phyloP scores from a whole-genome alignment of 495 filamentous ascomycete genomes.

The Lindgomyces ingoldianus region DNA sequence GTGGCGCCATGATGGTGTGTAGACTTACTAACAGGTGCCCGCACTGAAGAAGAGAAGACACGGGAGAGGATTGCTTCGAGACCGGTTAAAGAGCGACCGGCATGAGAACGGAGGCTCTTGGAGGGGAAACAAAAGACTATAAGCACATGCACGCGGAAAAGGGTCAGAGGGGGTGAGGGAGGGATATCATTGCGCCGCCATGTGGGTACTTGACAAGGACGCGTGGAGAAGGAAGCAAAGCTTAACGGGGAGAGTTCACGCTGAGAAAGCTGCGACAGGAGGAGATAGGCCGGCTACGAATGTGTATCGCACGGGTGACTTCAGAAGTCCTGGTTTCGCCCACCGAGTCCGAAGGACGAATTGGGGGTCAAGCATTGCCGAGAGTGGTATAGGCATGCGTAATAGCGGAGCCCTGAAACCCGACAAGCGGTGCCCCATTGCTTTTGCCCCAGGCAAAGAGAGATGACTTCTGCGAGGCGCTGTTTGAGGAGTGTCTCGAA shows the following conservation, averaged over 20 bases:
- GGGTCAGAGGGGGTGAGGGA: slow-evolving; percentile 20
- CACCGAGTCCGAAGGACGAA: not conserved
- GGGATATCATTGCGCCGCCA: slow-evolving; percentile 34
- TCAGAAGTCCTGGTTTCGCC: slow-evolving; percentile 18
- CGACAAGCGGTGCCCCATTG: slow-evolving; percentile 2
- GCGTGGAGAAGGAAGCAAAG: slow-evolving; percentile 28
- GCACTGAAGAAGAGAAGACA: slow-evolving; percentile 39
- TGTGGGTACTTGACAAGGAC: slow-evolving; percentile 27
- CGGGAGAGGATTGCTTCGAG: slow-evolving; percentile 20
- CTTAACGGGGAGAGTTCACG: slow-evolving; percentile 22
- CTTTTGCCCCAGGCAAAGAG: slow-evolving; percentile 15
- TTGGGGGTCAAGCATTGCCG: slow-evolving; percentile 2
- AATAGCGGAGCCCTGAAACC: slow-evolving; percentile 26
- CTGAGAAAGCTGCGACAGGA: slow-evolving; percentile 34
- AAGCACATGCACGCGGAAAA: slow-evolving; percentile 33
- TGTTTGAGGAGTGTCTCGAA: slow-evolving; percentile 33
- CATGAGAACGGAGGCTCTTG: slow-evolving; percentile 39
- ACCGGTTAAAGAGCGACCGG: slow-evolving; percentile 39
- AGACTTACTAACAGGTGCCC: slow-evolving; percentile 36
- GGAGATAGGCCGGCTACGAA: slow-evolving; percentile 25
- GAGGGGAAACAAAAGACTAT: slow-evolving; percentile 36
- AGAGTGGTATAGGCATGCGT: slow-evolving; percentile 11
- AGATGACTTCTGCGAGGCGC: not conserved
- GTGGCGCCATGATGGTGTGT: slow-evolving; percentile 13
- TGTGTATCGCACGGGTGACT: slow-evolving; percentile 24